phyloP scores from a whole-genome alignment of 78 protist genomes.

The Dictyostelium discoideum region DNA sequence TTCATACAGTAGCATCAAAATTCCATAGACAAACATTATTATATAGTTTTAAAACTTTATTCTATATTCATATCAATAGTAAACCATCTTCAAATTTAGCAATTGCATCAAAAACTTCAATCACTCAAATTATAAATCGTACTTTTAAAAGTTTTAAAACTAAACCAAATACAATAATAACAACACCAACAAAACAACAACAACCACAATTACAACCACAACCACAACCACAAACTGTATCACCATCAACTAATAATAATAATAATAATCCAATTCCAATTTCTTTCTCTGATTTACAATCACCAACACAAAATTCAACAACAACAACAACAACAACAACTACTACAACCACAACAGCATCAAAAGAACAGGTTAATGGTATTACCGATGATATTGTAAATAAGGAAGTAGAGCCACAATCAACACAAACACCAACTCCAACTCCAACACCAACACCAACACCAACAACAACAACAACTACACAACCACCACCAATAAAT shows the following conservation, averaged over 20 bases:
- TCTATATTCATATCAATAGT: conserved; percentile 54
- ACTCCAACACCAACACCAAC: neutral
- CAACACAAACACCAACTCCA: neutral
- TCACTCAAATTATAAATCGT: conserved; percentile 45
- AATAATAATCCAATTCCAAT: neutral
- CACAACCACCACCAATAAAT: neutral
- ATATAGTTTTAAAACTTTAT: conserved; percentile 43
- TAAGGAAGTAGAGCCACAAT: neutral
- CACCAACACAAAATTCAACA: conserved; percentile 17
- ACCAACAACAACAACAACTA: neutral
- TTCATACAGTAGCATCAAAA: conserved; percentile 38
- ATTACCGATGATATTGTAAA: neutral
- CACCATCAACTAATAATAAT: neutral
- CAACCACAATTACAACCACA: neutral
- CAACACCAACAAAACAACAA: neutral
- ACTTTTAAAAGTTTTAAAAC: conserved; percentile 16
- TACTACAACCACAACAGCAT: neutral
- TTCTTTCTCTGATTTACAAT: neutral
- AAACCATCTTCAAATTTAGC: conserved; percentile 32
- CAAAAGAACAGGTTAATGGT: neutral
- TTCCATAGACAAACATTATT: conserved; percentile 72
- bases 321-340: conserved; percentile 16
- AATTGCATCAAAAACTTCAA: conserved; percentile 59
- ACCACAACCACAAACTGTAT: neutral
- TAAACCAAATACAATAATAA: neutral